These are phyloP conservation scores for Raffaelea albimanens DNA, from an alignment of 2,329 filamentous ascomycete genomes.

Conservation along the genomic window DNA sequence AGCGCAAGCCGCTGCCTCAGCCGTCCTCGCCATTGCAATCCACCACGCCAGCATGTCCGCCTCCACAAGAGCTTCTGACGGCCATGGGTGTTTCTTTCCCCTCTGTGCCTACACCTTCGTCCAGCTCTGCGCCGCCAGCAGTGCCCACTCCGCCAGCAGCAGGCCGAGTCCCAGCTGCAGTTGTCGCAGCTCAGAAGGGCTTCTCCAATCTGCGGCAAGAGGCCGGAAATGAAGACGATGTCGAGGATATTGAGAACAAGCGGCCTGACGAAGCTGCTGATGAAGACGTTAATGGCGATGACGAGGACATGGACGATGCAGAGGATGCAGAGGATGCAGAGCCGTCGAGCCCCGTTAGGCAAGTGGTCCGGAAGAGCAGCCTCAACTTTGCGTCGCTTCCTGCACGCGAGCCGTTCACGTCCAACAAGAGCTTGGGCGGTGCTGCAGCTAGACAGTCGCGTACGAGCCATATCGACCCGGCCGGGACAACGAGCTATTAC, in stretches of 20 bases:
- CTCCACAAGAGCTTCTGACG: constrained; percentile 9
- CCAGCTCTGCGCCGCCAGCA: background rate
- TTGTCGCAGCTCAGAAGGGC: background rate
- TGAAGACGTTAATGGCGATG: background rate
- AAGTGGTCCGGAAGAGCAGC: constrained; percentile 82
- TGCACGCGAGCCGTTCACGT: constrained; percentile 75
- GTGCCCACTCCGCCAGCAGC: constrained; percentile 6
- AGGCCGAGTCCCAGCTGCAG: background rate
- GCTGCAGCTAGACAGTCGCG: constrained; percentile 51
- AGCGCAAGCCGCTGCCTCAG: background rate
- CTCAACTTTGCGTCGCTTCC: constrained; percentile 90
- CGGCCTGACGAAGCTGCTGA: background rate
- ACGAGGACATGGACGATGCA: no score
- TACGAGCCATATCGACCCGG: constrained; percentile 67
- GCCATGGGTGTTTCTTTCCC: constrained; percentile 3
- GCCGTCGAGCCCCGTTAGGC: constrained; percentile 63
- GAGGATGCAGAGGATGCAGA: constrained; percentile 49
- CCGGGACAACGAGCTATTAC: constrained; percentile 63
- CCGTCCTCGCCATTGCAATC: constrained; percentile 12
- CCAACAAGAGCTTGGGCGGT: constrained; percentile 69
- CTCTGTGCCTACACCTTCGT: background rate
- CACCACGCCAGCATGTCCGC: constrained; percentile 12
- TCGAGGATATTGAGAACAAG: background rate
- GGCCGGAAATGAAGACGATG: background rate
- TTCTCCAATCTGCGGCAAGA: background rate